Percentiles rank a stretch among this genome's conserved stretches.
phyloP scores from a whole-genome alignment of 2,329 filamentous ascomycete species.

The Macrophomina phaseolina region DNA sequence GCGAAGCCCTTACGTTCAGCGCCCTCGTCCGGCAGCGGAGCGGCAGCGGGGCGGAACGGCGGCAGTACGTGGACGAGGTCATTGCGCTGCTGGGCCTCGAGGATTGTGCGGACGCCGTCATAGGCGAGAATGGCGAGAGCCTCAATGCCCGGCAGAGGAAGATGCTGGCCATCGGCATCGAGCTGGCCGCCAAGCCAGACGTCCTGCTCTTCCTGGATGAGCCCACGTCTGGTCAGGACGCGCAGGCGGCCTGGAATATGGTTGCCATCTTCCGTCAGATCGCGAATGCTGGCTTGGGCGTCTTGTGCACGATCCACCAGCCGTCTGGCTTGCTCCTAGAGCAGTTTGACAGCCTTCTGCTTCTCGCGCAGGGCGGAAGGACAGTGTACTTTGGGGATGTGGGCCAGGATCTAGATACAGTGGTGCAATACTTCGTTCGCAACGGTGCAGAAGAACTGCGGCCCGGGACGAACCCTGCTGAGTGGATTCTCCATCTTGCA shows the following conservation, averaged over 20 bases:
- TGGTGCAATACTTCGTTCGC: constrained; percentile 60
- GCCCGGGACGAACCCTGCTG: constrained; percentile 57
- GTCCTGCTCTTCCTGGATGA: constrained; percentile 77
- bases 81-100: constrained; percentile 65
- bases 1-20: constrained; percentile 65
- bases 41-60: constrained; percentile 60
- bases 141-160: constrained; percentile 67
- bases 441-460: constrained; percentile 61
- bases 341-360: constrained; percentile 78
- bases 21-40: constrained; percentile 63
- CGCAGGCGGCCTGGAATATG: constrained; percentile 72
- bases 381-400: constrained; percentile 86
- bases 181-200: constrained; percentile 66
- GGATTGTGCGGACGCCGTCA: constrained; percentile 63
- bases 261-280: constrained; percentile 75
- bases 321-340: constrained; percentile 83
- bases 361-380: constrained; percentile 75
- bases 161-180: constrained; percentile 64
- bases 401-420: constrained; percentile 69
- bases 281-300: constrained; percentile 75
- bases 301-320: constrained; percentile 87
- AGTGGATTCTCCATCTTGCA: constrained; percentile 63
- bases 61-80: constrained; percentile 64
- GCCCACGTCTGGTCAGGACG: constrained; percentile 73
- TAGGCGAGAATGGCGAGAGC: constrained; percentile 59